These are phyloP conservation scores for Vigna radiata DNA, from an alignment of 306 rosid genomes.

Conservation along the genomic window DNA sequence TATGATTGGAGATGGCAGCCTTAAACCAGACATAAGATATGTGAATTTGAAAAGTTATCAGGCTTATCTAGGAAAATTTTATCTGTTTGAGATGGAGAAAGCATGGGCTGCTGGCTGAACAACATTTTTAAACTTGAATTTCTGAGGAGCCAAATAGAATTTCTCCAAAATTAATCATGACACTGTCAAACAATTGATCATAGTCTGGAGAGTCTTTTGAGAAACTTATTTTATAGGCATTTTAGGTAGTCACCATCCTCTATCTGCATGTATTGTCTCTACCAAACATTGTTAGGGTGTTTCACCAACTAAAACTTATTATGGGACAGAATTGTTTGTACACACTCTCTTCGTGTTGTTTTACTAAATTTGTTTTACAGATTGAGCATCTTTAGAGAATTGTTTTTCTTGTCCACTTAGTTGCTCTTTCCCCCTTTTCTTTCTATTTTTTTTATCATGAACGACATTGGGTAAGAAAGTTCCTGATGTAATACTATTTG, in stretches of 20 bases:
- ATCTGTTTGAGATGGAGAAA: slow-evolving; percentile 21
- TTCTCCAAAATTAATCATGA: slow-evolving; percentile 19
- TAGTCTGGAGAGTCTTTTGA: slow-evolving; percentile 3
- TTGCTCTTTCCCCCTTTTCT: not conserved
- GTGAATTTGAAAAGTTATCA: not conserved
- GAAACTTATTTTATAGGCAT: slow-evolving; percentile 1
- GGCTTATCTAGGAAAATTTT: slow-evolving; percentile 18
- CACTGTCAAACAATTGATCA: not conserved
- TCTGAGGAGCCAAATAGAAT: slow-evolving; percentile 7
- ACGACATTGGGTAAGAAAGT: not conserved
- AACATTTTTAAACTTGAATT: slow-evolving; percentile 15
- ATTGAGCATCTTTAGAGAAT: not conserved
- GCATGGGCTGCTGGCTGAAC: slow-evolving; percentile 12
- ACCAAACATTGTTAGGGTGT: slow-evolving; percentile 1
- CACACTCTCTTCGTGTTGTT: not conserved
- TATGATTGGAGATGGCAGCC: not conserved
- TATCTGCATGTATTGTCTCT: not conserved
- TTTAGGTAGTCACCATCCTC: not conserved
- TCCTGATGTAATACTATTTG: slow-evolving; percentile 18
- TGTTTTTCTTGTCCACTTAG: slow-evolving; percentile 5
- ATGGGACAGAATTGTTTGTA: slow-evolving; percentile 7
- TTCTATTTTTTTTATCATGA: too few species aligned
- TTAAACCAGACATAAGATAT: slow-evolving; percentile 1
- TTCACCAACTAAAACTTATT: not conserved
- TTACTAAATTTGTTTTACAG: not conserved